Evolutionary conservation across 73 alveolate genomes (phyloP), one percentile per base, ranked within the genome.

Genomic region (Paramecium caudatum): DNA sequence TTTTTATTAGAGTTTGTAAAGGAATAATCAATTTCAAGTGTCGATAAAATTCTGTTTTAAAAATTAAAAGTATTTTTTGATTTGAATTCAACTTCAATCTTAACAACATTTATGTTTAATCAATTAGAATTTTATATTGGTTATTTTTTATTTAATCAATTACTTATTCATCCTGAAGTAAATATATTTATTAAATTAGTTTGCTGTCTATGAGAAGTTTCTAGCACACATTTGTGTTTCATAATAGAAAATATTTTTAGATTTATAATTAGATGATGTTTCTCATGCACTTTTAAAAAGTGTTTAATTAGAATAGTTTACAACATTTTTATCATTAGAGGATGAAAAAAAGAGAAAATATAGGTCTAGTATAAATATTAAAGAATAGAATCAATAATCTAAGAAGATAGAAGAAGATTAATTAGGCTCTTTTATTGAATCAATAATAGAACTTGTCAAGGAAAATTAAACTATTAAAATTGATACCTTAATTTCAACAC

Each of bases 21-120:
- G 30, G 88, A 74, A 5, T 37, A 68, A 68, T 33, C 47, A n/a
- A 68, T 12, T 4, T 13, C 36, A 3, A 5, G 23, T 12, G 10
- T 55, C 12, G 80, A 33, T 33, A 3, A 30, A 10, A 7, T 65
- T 8, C 3, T 23, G 36, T 41, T 41, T 2, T 10, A 23, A 1
- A 74, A 74, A 74, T 21, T 41, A 19, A 74, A 45, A 4, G 68
- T 8, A 37, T 74, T 74, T 43, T 41, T 74, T 34, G 62, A 74
- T 1, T 9, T 43, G 0, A 16, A 37, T 41, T 39, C 69, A 16
- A 19, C 65, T 37, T 41, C 25, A 8, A 74, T 43, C 5, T n/a
- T 74, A 37, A 41, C 69, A 37, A 74, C 37, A 15, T 25, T 74
- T 6, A 74, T 74, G 88, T 27, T 74, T 41, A 37, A 74, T 74